Conservation (phyloP, 2,329 filamentous ascomycete genomes). For the Alternaria burnsii region DNA sequence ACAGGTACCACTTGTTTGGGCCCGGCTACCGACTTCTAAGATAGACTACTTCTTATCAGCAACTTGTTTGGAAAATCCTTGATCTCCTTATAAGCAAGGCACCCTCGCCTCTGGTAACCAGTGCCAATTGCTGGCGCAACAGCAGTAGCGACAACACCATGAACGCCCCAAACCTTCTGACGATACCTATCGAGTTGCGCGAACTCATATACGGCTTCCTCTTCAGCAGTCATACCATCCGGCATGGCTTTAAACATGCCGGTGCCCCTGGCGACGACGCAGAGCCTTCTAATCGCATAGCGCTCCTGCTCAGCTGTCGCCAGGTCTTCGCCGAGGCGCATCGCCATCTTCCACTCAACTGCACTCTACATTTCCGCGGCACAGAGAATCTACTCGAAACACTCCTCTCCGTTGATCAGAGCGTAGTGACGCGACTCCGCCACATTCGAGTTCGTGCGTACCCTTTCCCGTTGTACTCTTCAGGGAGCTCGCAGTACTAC, state of each 20-base stretch:
- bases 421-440: constrained; percentile 43
- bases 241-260: constrained; percentile 38
- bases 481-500: constrained; percentile 38
- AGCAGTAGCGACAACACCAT: constrained; percentile 14
- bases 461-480: constrained; percentile 44
- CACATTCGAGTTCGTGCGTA: constrained; percentile 43
- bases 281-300: constrained; percentile 34
- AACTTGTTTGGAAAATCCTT: neutral
- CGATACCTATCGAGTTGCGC: constrained; percentile 44
- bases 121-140: constrained; percentile 18
- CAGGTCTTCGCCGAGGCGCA: constrained; percentile 44
- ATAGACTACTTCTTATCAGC: constrained; percentile 12
- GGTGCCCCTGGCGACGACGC: constrained; percentile 2
- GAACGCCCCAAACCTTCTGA: constrained; percentile 36
- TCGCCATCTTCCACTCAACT: constrained; percentile 44
- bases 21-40: neutral
- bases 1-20: neutral
- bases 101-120: constrained; percentile 9
- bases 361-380: constrained; percentile 43
- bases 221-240: constrained; percentile 41
- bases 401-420: constrained; percentile 41
- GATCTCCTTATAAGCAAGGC: neutral
- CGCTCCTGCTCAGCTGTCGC: constrained; percentile 43
- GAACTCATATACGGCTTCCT: constrained; percentile 47
- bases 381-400: constrained; percentile 47